Conservation (phyloP, 139 green algal genomes). For the Closterium sp. region DNA sequence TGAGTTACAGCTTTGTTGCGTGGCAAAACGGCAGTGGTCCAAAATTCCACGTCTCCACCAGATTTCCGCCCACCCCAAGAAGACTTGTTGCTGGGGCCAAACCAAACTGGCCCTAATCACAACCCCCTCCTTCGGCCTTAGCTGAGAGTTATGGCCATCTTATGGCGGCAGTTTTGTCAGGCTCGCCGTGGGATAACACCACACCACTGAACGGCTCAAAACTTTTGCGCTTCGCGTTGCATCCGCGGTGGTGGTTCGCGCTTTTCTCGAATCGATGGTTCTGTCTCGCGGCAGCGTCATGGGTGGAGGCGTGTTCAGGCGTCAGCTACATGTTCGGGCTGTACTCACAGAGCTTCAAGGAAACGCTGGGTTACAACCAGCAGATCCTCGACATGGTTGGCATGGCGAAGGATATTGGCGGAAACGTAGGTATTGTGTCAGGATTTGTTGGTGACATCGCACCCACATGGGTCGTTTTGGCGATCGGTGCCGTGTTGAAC, state of each 20-base stretch:
- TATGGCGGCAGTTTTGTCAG: background rate
- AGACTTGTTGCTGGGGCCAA: too few species aligned
- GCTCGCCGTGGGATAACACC: background rate
- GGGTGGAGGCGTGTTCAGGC: conserved; percentile 31
- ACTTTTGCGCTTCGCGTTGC: background rate
- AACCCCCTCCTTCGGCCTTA: background rate
- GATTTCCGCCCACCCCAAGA: background rate
- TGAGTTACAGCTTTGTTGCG: too few species aligned
- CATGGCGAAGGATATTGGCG: conserved; percentile 43
- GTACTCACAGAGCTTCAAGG: conserved; percentile 46
- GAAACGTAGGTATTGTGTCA: conserved; percentile 42
- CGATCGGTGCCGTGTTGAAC: conserved; percentile 26
- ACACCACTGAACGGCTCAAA: background rate
- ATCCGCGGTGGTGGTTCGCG: background rate
- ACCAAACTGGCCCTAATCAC: too few species aligned
- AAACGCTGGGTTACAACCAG: conserved; percentile 42
- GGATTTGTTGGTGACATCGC: conserved; percentile 26
- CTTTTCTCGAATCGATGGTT: conserved; percentile 37
- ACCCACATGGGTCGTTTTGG: conserved; percentile 31
- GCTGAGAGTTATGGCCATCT: background rate
- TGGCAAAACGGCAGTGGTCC: background rate
- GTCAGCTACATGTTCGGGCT: conserved; percentile 36
- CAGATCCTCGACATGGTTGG: conserved; percentile 31
- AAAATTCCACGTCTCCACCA: background rate
- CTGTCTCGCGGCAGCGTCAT: conserved; percentile 21